phyloP scores from a whole-genome alignment of 805 yeast genomes.

The Deakozyma indianensis region DNA sequence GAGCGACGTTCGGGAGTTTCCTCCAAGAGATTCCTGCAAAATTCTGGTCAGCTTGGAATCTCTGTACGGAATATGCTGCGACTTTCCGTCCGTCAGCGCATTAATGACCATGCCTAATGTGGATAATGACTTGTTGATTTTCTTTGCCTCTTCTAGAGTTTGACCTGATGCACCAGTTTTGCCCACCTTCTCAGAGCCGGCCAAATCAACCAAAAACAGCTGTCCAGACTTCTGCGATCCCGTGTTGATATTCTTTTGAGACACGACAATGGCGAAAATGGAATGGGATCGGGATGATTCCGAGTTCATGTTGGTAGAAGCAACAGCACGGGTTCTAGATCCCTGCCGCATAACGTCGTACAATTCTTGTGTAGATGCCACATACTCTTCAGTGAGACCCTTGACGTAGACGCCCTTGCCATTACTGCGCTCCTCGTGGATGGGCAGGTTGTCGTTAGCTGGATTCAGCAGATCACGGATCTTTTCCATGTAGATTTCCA shows the following conservation, averaged over 20 bases:
- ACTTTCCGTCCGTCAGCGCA: conserved; percentile 54
- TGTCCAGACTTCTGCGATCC: conserved; percentile 49
- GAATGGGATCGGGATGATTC: conserved; percentile 74
- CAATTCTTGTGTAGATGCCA: conserved; percentile 44
- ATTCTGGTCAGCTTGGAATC: conserved; percentile 70
- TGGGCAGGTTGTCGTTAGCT: conserved; percentile 10
- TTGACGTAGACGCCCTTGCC: conserved; percentile 54
- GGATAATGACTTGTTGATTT: conserved; percentile 64
- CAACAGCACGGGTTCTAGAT: conserved; percentile 36
- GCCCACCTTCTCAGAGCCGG: conserved; percentile 73
- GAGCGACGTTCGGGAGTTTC: conserved; percentile 64
- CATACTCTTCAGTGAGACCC: conserved; percentile 51
- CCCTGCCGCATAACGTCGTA: conserved; percentile 46
- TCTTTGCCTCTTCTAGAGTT: conserved; percentile 68
- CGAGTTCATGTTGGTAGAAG: conserved; percentile 54
- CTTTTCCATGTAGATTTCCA: conserved; percentile 74
- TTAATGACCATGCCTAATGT: conserved; percentile 72
- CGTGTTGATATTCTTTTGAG: conserved; percentile 41
- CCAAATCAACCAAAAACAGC: conserved; percentile 66
- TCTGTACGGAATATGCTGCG: conserved; percentile 56
- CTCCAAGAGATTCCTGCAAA: conserved; percentile 67
- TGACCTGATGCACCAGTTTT: conserved; percentile 68
- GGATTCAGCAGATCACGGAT: conserved; percentile 55
- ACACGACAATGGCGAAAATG: conserved; percentile 52
- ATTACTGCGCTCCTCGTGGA: conserved; percentile 2